Percentiles rank a stretch among this genome's conserved stretches.
Conservation (phyloP, 2,329 filamentous ascomycete genomes). For the Colletotrichum brevisporum region DNA sequence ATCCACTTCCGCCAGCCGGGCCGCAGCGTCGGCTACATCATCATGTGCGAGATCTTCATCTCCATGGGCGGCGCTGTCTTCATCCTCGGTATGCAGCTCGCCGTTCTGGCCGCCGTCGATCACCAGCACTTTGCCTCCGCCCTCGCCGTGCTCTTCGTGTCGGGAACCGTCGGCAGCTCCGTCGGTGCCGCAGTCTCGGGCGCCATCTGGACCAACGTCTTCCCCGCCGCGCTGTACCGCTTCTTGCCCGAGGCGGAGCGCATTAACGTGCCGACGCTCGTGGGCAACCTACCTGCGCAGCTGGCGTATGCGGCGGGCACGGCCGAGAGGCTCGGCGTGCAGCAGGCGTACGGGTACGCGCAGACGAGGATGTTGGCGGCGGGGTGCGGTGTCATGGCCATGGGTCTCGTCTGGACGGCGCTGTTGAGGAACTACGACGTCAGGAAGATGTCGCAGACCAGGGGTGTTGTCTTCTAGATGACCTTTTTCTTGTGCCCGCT, state of each 20-base stretch:
- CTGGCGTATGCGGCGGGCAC: conserved; percentile 61
- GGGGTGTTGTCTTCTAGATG: conserved; percentile 64
- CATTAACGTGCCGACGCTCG: conserved; percentile 62
- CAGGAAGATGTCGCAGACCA: conserved; percentile 62
- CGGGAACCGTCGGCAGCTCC: conserved; percentile 60
- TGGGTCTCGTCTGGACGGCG: conserved; percentile 53
- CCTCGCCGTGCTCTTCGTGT: conserved; percentile 61
- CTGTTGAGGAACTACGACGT: conserved; percentile 65
- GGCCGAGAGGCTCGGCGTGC: conserved; percentile 63
- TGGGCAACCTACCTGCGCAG: conserved; percentile 65
- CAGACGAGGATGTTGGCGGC: conserved; percentile 60
- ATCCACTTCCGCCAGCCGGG: conserved; percentile 57
- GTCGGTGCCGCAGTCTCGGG: conserved; percentile 61
- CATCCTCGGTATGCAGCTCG: conserved; percentile 66
- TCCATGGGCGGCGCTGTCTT: conserved; percentile 50
- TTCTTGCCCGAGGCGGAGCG: conserved; percentile 61
- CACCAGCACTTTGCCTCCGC: conserved; percentile 68
- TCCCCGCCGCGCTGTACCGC: conserved; percentile 57
- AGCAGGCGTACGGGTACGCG: conserved; percentile 67
- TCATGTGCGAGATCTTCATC: conserved; percentile 60
- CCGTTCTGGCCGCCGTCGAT: conserved; percentile 68
- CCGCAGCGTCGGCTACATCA: conserved; percentile 51
- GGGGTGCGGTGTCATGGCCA: conserved; percentile 47
- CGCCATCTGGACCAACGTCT: conserved; percentile 60
- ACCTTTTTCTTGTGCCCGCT: too few species aligned